Evolutionary conservation across 2,329 filamentous ascomycete genomes (phyloP), one percentile per base, ranked within the genome.

Genomic region (Ophiocordyceps camponoti-leonardi): DNA sequence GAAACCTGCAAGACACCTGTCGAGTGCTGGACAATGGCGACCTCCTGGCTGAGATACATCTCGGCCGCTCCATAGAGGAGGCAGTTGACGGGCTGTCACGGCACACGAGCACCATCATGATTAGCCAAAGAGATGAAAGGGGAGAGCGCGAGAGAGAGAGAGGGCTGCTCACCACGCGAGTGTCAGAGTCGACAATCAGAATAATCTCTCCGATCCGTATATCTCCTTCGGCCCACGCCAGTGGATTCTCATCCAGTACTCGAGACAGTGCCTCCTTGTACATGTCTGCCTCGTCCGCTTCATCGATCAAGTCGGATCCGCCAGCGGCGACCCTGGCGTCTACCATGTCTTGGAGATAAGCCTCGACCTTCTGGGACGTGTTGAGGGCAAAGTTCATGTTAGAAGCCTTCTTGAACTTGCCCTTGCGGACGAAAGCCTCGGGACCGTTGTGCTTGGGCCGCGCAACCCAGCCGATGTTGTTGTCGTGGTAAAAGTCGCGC

Each of bases 191-290:
- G 56, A 86, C 83, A 48, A 88, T 54, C 14, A 64, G 56, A 48
- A 88, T 85, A 60, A 86, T 88, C 63, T 93, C 86, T 46, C 86
- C 86, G 19, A 93, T 69, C 44, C 86, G 83, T 52, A 94, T 82
- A 61, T 92, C 86, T 49, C 86, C 86, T 57, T 86, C 84, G 18
- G 85, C 85, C 82, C 81, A 84, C 23, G 82, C 82, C 26, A 80
- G 76, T 18, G 79, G 77, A 47, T 83, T 70, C 44, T 79, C 35
- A n/a, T 79, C 72, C 33, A 88, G 69, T 19, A 81, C 74, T 48
- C 81, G 73, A 52, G 75, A 72, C 37, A 88, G 69, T 48, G 76
- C 71, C 54, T 69, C 61, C 59, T 80, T 72, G 55, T 86, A 86
- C 2, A 77, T 79, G 48, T 69, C 63, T 7, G 74, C 73, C 59